Evolutionary conservation across 331 rosid species (phyloP), one percentile per base, ranked within the genome.

Genomic region (Saraca asoca): DNA sequence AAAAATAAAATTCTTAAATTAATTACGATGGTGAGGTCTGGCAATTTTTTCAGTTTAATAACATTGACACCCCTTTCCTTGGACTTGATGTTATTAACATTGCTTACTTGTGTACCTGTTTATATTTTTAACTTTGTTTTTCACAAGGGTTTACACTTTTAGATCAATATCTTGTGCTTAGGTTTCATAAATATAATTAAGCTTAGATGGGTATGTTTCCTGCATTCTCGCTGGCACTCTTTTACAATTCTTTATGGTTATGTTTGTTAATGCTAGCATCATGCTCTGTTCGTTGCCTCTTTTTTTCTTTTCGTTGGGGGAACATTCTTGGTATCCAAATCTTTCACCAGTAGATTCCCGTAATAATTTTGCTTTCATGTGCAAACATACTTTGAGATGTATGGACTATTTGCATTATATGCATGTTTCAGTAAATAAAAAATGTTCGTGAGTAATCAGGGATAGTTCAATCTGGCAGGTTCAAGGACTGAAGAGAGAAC

Each of bases 401-500:
- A 51, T 42, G 5, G 52, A n/a, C 45, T 63, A 20, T 43, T 52
- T 58, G 14, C 24, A 46, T 12, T 60, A 50, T 65, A 7, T 56
- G 60, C 78, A 41, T 68, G 68, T 63, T 31, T 62, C 39, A 24
- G 31, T 67, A 66, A 20, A 72, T 19, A 51, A 48, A 15, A 44
- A 73, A 58, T 52, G 52, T 37, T 20, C 64, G 49, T 16, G n/a
- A 70, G 56, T 74, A 74, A 73, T 58, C 31, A 65, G 24, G 41
- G 45, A 33, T 48, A 19, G 12, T 51, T 74, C 77, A 75, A 74
- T 51, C 50, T 64, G 79, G 53, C 97, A 94, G 99, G 87, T 94
- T 63, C 96, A 88, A 85, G 93, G 93, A 71, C 82, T 94, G 67
- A 90, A 83, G 78, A 83, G 80, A 79, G 99, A 94, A 66, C 93